These are phyloP conservation scores for Parmales sp. DNA, from an alignment of 108 stramenopile species.

Conservation along the genomic window DNA sequence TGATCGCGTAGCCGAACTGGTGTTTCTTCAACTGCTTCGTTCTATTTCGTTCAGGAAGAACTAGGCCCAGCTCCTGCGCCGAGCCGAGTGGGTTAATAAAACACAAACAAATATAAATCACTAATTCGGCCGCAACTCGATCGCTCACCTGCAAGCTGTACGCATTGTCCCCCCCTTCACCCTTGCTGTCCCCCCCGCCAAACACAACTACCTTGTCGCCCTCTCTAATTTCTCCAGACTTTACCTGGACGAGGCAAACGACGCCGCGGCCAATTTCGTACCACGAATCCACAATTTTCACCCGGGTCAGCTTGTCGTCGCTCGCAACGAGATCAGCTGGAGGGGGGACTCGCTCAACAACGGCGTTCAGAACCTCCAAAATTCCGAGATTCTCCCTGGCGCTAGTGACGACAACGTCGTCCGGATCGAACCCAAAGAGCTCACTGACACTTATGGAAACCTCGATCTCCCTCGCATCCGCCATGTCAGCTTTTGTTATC, in stretches of 20 bases:
- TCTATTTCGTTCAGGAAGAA: too few relatives aligned
- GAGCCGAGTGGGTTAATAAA: too few relatives aligned
- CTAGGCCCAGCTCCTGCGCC: too few relatives aligned
- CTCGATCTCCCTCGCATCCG: constrained; percentile 66
- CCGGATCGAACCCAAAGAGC: constrained; percentile 75
- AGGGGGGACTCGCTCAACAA: constrained; percentile 43
- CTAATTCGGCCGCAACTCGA: too few relatives aligned
- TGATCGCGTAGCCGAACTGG: constrained; percentile 88
- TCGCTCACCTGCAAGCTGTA: too few relatives aligned
- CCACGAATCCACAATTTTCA: constrained; percentile 92
- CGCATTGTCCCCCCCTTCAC: background rate
- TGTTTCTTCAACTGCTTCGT: constrained; percentile 32
- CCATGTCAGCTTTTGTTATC: constrained; percentile 91
- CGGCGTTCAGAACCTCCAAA: background rate
- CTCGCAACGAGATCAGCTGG: constrained; percentile 44
- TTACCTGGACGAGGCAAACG: constrained; percentile 49
- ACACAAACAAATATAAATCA: too few relatives aligned
- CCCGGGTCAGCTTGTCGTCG: constrained; percentile 35
- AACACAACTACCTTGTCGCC: constrained; percentile 20
- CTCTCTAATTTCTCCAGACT: constrained; percentile 56
- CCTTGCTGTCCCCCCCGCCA: background rate
- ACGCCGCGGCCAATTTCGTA: constrained; percentile 80
- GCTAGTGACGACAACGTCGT: constrained; percentile 71
- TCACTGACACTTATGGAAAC: constrained; percentile 74
- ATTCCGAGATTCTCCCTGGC: constrained; percentile 40